A percentile compares a stretch with the other conserved stretches of the same genome.
Conservation (phyloP, 257 asterid genomes). For the Nicotiana paniculata region DNA sequence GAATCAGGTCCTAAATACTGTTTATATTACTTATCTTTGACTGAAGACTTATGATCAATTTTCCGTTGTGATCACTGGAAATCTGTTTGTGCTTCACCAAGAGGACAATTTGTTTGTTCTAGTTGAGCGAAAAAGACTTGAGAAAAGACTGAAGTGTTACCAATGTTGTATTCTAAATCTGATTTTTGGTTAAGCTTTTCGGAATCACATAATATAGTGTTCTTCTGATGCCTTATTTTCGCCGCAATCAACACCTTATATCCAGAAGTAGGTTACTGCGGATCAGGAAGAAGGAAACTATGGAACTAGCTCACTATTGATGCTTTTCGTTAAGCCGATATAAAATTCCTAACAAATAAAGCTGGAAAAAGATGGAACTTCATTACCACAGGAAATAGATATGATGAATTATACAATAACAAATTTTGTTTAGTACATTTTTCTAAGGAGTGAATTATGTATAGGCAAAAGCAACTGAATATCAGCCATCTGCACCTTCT, state of each 20-base stretch:
- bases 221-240: background rate
- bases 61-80: background rate
- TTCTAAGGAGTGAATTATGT: background rate
- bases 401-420: background rate
- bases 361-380: background rate
- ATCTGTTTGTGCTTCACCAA: background rate
- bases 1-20: background rate
- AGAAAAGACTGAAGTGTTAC: background rate
- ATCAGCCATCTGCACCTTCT: background rate
- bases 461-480: background rate
- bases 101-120: background rate
- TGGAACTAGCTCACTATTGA: background rate
- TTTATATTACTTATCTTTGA: background rate
- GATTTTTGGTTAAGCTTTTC: background rate
- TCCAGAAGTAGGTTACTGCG: background rate
- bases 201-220: background rate
- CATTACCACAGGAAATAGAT: background rate
- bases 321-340: background rate
- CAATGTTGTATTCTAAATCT: background rate
- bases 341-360: background rate
- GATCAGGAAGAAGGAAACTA: background rate
- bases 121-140: background rate
- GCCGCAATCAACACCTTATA: background rate
- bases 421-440: background rate
- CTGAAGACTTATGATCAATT: background rate